Percentiles rank a stretch among this genome's conserved stretches.
Evolutionary conservation across 2,329 filamentous ascomycete species (phyloP).

Genomic region (Penicillium sp.): DNA sequence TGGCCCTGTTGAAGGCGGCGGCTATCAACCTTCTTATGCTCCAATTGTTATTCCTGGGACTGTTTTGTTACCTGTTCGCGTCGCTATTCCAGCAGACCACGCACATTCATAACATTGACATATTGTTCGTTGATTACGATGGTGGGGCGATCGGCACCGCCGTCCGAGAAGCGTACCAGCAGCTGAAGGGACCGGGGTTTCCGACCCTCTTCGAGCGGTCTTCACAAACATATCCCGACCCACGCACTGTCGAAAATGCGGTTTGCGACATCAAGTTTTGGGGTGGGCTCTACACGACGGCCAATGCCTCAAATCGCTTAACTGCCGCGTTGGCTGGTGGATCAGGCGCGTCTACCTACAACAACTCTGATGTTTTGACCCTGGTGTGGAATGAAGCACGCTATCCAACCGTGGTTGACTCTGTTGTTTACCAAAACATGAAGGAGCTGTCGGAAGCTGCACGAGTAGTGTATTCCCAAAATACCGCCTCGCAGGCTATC

Average conservation of each 20-base stretch:
- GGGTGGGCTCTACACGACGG: slow-evolving; percentile 32
- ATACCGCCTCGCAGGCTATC: slow-evolving; percentile 33
- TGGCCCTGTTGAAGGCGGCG: slow-evolving; percentile 18
- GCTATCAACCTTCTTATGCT: slow-evolving; percentile 32
- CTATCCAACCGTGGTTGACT: slow-evolving; percentile 42
- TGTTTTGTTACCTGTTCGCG: slow-evolving; percentile 40
- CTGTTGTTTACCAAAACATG: slow-evolving; percentile 32
- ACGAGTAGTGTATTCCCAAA: slow-evolving; percentile 33
- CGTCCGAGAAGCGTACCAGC: slow-evolving; percentile 31
- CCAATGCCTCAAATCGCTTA: slow-evolving; percentile 41
- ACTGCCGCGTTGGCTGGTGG: slow-evolving; percentile 36
- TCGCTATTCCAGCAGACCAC: slow-evolving; percentile 34
- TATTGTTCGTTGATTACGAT: slow-evolving; percentile 43
- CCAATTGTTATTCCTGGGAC: slow-evolving; percentile 37
- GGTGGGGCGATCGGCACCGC: slow-evolving; percentile 34
- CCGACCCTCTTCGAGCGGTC: slow-evolving; percentile 30
- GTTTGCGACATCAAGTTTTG: slow-evolving; percentile 39
- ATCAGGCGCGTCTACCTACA: slow-evolving; percentile 34
- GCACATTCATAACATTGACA: slow-evolving; percentile 34
- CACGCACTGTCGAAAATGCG: slow-evolving; percentile 20
- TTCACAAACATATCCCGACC: slow-evolving; percentile 15
- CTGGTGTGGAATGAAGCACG: slow-evolving; percentile 49
- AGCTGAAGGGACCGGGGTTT: slow-evolving; percentile 28
- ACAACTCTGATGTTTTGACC: slow-evolving; percentile 36
- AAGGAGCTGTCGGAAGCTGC: slow-evolving; percentile 34